Conservation (phyloP, 176 grass and related monocot genomes). For the Saccharum spontaneum region DNA sequence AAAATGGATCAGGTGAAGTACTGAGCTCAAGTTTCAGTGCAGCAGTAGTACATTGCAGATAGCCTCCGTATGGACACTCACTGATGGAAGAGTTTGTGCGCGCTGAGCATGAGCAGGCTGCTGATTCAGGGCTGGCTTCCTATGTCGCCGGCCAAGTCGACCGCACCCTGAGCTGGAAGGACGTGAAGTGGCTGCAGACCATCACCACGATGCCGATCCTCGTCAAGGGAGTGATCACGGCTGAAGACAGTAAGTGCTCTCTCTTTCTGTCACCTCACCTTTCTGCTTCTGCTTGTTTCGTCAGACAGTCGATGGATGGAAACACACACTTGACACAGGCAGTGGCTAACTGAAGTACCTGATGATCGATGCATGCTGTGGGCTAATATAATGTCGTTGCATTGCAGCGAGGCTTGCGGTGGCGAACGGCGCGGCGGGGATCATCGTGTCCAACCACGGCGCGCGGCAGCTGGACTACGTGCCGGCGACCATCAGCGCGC, state of each 20-base stretch:
- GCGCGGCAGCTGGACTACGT: slow-evolving; percentile 93
- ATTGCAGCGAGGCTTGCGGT: slow-evolving; percentile 60
- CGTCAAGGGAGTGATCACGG: slow-evolving; percentile 94
- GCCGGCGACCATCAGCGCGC: slow-evolving; percentile 82
- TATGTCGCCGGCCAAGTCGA: slow-evolving; percentile 96
- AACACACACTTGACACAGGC: too few species aligned
- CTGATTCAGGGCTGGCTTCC: slow-evolving; percentile 90
- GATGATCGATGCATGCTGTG: too few species aligned
- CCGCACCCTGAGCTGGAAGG: slow-evolving; percentile 96
- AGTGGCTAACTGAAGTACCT: too few species aligned
- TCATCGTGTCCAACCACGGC: slow-evolving; percentile 95
- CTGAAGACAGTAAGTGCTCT: slow-evolving; percentile 63
- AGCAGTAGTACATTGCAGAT: background rate
- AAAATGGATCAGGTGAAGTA: slow-evolving; percentile 83
- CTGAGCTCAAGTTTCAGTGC: slow-evolving; percentile 22
- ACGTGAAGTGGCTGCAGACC: slow-evolving; percentile 94
- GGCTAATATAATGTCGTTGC: background rate
- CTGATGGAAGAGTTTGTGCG: slow-evolving; percentile 3
- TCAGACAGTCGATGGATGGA: background rate
- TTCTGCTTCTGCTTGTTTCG: background rate
- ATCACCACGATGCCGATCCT: slow-evolving; percentile 94
- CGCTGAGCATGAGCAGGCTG: slow-evolving; percentile 49
- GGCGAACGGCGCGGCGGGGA: slow-evolving; percentile 73
- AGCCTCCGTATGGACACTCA: background rate
- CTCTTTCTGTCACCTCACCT: too few species aligned